These are phyloP conservation scores for Pyropia haitanensis DNA, from an alignment of 23 red algal species.

Conservation along the genomic window DNA sequence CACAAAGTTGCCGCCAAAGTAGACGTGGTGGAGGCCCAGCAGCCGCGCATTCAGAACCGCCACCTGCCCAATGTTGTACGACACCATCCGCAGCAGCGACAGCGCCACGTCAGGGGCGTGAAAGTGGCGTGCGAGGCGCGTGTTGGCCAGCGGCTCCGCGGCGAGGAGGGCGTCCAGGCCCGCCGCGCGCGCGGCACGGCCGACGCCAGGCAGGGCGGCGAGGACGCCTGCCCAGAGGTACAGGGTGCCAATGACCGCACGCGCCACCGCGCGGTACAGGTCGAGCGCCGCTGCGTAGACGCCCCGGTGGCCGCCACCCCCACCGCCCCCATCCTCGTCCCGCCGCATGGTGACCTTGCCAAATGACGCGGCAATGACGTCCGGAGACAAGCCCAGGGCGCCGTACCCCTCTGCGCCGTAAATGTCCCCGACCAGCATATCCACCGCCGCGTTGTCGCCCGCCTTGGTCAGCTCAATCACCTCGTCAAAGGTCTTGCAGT, in stretches of 20 bases:
- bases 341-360: slow-evolving; percentile 90
- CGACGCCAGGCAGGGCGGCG: slow-evolving; percentile 39
- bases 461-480: slow-evolving; percentile 77
- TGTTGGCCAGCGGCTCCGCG: slow-evolving; percentile 33
- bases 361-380: slow-evolving; percentile 90
- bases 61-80: slow-evolving; percentile 93
- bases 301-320: too few relatives aligned
- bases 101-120: slow-evolving; percentile 76
- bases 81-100: slow-evolving; percentile 77
- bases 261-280: slow-evolving; percentile 31
- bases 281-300: slow-evolving; percentile 22
- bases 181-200: slow-evolving; percentile 19
- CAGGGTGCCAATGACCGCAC: slow-evolving; percentile 51
- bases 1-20: slow-evolving; percentile 99
- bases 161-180: slow-evolving; percentile 28
- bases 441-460: slow-evolving; percentile 84
- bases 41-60: slow-evolving; percentile 74
- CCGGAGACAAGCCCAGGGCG: slow-evolving; percentile 64
- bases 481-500: slow-evolving; percentile 97
- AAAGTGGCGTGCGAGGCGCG: slow-evolving; percentile 40
- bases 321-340: slow-evolving; percentile 1
- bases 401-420: slow-evolving; percentile 73
- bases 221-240: slow-evolving; percentile 70
- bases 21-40: slow-evolving; percentile 67
- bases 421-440: slow-evolving; percentile 98